A percentile compares a stretch with the other conserved stretches of the same genome.
Conservation (phyloP, 495 filamentous ascomycete genomes). For the Annulohypoxylon stygium region DNA sequence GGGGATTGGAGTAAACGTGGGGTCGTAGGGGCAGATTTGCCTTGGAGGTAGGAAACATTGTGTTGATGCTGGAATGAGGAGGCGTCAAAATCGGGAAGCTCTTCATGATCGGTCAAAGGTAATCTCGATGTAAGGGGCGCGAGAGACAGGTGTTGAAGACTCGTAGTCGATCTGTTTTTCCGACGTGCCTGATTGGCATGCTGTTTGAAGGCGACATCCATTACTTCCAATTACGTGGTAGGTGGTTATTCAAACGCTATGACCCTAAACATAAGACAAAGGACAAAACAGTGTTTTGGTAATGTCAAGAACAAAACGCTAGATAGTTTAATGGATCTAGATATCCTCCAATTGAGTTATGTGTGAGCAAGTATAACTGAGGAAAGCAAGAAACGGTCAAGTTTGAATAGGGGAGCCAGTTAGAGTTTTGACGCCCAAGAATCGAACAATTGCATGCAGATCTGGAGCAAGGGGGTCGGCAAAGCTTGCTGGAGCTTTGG, state of each 20-base stretch:
- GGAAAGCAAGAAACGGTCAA: not conserved
- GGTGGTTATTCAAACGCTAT: not conserved
- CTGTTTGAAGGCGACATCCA: slow-evolving; percentile 68
- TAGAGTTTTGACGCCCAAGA: slow-evolving; percentile 33
- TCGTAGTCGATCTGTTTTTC: slow-evolving; percentile 61
- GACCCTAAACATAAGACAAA: not conserved
- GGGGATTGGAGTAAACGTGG: slow-evolving; percentile 69
- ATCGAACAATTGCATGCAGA: slow-evolving; percentile 38
- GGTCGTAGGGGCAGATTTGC: slow-evolving; percentile 68
- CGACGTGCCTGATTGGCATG: slow-evolving; percentile 62
- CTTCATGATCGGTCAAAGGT: slow-evolving; percentile 68
- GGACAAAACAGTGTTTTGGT: not conserved
- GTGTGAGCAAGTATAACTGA: not conserved
- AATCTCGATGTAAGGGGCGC: slow-evolving; percentile 76
- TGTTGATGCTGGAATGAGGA: slow-evolving; percentile 45
- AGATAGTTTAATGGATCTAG: not conserved
- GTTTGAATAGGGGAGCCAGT: not conserved
- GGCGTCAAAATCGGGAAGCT: slow-evolving; percentile 51
- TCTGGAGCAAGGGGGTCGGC: slow-evolving; percentile 25
- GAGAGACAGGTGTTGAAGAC: slow-evolving; percentile 68
- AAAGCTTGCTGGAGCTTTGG: slow-evolving; percentile 40
- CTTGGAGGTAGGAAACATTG: slow-evolving; percentile 64
- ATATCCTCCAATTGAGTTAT: slow-evolving; percentile 19
- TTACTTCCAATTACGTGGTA: slow-evolving; percentile 38
- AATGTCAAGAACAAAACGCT: not conserved